Conservation (phyloP, 495 filamentous ascomycete genomes). For the Xylaria palmicola region DNA sequence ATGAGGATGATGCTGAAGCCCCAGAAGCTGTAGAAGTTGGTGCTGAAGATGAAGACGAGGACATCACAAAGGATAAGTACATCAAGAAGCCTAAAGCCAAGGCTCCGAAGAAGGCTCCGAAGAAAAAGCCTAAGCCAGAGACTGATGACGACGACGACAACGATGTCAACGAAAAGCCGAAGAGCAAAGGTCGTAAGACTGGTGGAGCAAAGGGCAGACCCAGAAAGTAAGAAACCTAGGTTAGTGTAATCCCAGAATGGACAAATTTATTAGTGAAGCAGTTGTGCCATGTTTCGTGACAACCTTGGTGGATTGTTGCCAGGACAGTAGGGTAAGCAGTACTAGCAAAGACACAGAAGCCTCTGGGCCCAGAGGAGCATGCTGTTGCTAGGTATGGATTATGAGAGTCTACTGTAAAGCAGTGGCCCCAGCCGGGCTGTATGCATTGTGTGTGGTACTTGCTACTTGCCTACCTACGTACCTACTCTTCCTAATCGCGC, state of each 20-base stretch:
- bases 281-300: background rate
- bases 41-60: slow-evolving; percentile 67
- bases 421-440: background rate
- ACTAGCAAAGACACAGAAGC: background rate
- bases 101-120: slow-evolving; percentile 49
- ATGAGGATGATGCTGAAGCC: slow-evolving; percentile 76
- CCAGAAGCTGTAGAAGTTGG: slow-evolving; percentile 58
- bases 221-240: slow-evolving; percentile 26
- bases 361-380: background rate
- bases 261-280: background rate
- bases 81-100: slow-evolving; percentile 81
- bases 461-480: too few species aligned
- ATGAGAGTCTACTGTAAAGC: background rate
- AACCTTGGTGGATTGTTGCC: background rate
- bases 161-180: slow-evolving; percentile 53
- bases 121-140: slow-evolving; percentile 56
- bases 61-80: slow-evolving; percentile 93
- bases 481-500: background rate
- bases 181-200: slow-evolving; percentile 44
- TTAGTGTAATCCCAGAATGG: background rate
- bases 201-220: slow-evolving; percentile 41
- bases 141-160: slow-evolving; percentile 45
- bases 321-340: background rate
- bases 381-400: background rate
- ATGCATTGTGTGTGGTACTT: background rate